Evolutionary conservation across 495 filamentous ascomycete species (phyloP).

Genomic region (Achaetomiella virescens): DNA sequence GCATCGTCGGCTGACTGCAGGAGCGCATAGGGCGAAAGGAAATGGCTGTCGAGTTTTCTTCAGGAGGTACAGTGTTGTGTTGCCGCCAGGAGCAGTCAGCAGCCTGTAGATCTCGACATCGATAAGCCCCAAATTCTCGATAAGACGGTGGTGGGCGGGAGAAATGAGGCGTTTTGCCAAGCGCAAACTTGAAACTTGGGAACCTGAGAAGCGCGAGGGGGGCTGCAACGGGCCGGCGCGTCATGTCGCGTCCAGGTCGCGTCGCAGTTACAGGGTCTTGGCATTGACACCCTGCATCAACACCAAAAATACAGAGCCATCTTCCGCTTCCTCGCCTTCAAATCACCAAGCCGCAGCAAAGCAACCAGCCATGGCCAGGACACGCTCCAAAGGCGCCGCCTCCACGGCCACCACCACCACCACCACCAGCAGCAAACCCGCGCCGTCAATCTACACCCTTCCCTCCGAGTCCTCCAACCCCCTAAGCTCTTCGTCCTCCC

Average conservation of each 20-base stretch:
- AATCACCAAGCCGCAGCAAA: not conserved
- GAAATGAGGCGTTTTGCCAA: not conserved
- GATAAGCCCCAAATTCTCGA: constrained; percentile 21
- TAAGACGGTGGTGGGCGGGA: constrained; percentile 12
- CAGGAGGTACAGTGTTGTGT: no score
- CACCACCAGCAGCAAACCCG: not conserved
- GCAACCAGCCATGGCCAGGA: constrained; percentile 26
- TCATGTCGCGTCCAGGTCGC: constrained; percentile 22
- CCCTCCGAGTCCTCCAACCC: constrained; percentile 34
- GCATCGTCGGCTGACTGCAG: constrained; percentile 23
- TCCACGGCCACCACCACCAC: constrained; percentile 19
- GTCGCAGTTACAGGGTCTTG: constrained; percentile 31
- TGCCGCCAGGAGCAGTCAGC: no score
- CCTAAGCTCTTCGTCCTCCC: constrained; percentile 80
- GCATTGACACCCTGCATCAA: not conserved
- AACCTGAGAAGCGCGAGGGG: not conserved
- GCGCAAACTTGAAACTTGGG: not conserved
- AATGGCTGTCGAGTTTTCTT: not conserved
- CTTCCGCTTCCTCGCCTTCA: not conserved
- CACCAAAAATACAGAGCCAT: not conserved
- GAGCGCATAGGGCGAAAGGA: not conserved
- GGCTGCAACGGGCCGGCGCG: constrained; percentile 4
- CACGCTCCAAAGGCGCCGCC: constrained; percentile 21
- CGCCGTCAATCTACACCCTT: constrained; percentile 31
- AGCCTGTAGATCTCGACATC: not conserved